Conservation (phyloP, 1,139 yeast species). For the Sugiyamaella grinbergsii region DNA sequence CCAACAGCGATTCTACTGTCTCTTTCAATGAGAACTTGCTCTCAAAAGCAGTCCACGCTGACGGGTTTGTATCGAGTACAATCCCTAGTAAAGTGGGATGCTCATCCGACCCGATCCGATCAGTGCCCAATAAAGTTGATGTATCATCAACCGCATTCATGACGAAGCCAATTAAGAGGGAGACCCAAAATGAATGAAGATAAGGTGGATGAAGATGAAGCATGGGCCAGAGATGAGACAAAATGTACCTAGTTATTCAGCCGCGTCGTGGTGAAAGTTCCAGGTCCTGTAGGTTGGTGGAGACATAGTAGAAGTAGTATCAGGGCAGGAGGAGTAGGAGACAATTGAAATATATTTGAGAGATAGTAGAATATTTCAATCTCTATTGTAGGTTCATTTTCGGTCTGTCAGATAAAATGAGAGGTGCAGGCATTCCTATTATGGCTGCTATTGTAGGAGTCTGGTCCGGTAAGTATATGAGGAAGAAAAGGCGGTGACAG, state of each 20-base stretch:
- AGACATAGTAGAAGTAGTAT: neutral
- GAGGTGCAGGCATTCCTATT: slow-evolving; percentile 15
- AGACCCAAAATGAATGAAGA: too few species aligned
- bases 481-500: neutral
- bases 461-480: slow-evolving; percentile 27
- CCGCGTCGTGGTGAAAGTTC: neutral
- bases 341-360: too few species aligned
- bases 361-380: too few species aligned
- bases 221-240: neutral
- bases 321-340: neutral
- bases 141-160: slow-evolving; percentile 49
- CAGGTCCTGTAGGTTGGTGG: neutral
- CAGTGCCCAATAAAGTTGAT: slow-evolving; percentile 36
- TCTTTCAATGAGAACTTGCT: slow-evolving; percentile 52
- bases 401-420: slow-evolving; percentile 5
- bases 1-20: slow-evolving; percentile 61
- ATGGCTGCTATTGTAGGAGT: slow-evolving; percentile 22
- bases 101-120: slow-evolving; percentile 50
- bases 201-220: neutral
- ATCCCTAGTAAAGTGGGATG: slow-evolving; percentile 81
- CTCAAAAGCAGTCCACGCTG: slow-evolving; percentile 65
- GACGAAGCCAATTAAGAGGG: neutral
- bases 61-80: slow-evolving; percentile 75
- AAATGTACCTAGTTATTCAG: neutral
- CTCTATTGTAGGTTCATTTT: neutral